Base-by-base conservation (phyloP, 1,284 basidiomycete genomes). In the Fomes fomentarius region DNA sequence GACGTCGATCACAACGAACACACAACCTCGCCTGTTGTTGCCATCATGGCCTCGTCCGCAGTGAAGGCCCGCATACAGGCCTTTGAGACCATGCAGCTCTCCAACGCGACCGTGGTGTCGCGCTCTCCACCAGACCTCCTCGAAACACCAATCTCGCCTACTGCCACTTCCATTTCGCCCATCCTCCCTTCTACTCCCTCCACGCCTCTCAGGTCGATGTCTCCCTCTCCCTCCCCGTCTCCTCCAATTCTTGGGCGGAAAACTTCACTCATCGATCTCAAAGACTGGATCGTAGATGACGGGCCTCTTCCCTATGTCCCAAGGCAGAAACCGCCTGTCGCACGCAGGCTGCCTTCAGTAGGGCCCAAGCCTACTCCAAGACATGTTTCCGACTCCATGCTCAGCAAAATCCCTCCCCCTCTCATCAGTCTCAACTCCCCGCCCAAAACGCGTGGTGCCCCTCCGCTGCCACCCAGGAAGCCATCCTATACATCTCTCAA, bases 251-350 rank as follows among this genome's bases (percentile, higher is more conserved):
- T 86, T 14, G 77, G 77, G 35, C 73, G 79, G 39, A 84, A 80
- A 63, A 75, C 83, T 1, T 89, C 89, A 31, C 72, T 88, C 50
- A 80, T 89, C 59, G 88, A 91, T 71, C 75, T 91, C 54, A 81
- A 81, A 58, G 87, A 90, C 66, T 90, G 88, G 87, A 79, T 88
- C 51, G 74, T 89, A 50, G 87, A 87, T 47, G 85, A 87, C 61
- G 83, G 81, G 7, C 76, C 49, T 61, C 51, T 62, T 28, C 63
- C 67, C 6, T 63, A 70, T 38, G 71, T 63, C 49, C 67, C 62
- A 33, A 65, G 46, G 53, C 71, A 63, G 51, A 65, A 47, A 37
- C 58, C 52, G n/a, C 58, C 56, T 14, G 46, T 61, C 17, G 45
- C 46, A 10, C 54, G 56, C n/a, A 61, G 55, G 40, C 50, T 52